These are phyloP conservation scores for Lipomyces chichibuensis DNA, from an alignment of 805 yeast species.

Conservation along the genomic window DNA sequence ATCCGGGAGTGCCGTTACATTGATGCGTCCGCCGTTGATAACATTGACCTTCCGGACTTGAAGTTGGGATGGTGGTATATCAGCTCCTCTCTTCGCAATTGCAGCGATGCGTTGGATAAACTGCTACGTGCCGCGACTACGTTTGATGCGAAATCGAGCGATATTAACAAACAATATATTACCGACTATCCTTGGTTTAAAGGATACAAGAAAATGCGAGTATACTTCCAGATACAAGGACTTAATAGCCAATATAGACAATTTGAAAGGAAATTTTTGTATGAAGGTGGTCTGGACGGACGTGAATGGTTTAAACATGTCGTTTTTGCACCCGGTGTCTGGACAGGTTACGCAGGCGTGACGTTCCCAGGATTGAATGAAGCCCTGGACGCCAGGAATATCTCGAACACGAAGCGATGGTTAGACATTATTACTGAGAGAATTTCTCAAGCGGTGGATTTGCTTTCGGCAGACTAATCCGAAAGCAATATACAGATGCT, in stretches of 20 bases:
- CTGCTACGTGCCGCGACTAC: slow-evolving; percentile 43
- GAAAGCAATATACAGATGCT: not conserved
- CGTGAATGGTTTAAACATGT: slow-evolving; percentile 63
- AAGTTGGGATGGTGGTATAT: slow-evolving; percentile 34
- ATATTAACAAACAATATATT: slow-evolving; percentile 55
- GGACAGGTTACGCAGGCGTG: slow-evolving; percentile 65
- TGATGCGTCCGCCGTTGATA: not conserved
- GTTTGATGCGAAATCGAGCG: slow-evolving; percentile 55
- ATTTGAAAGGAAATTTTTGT: slow-evolving; percentile 53
- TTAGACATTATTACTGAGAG: slow-evolving; percentile 42
- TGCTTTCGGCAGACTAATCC: slow-evolving; percentile 10
- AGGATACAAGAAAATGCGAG: slow-evolving; percentile 58
- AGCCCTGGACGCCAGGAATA: slow-evolving; percentile 54
- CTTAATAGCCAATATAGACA: slow-evolving; percentile 49
- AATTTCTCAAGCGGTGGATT: slow-evolving; percentile 45
- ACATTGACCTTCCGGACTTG: slow-evolving; percentile 22
- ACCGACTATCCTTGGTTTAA: slow-evolving; percentile 82
- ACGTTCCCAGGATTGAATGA: slow-evolving; percentile 60
- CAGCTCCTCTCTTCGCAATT: slow-evolving; percentile 30
- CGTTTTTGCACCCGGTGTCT: slow-evolving; percentile 61
- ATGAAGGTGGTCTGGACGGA: slow-evolving; percentile 53
- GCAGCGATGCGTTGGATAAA: slow-evolving; percentile 33
- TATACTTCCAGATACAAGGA: slow-evolving; percentile 59
- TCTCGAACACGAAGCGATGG: slow-evolving; percentile 48
- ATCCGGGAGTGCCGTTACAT: slow-evolving; percentile 13